Evolutionary conservation across 768 basidiomycete species (phyloP).

Genomic region (Suillus bovinus): DNA sequence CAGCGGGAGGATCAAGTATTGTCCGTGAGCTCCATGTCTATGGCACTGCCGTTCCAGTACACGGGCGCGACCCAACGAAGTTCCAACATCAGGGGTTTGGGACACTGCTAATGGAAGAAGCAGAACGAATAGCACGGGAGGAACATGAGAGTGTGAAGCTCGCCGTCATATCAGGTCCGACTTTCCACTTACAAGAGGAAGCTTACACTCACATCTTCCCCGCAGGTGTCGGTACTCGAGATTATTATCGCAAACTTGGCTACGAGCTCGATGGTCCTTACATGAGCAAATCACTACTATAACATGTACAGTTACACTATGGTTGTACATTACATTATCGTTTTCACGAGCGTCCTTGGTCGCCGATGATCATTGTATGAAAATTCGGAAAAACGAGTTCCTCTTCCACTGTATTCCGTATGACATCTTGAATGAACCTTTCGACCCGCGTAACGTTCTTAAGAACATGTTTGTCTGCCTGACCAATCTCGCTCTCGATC

Average conservation of each 20-base stretch:
- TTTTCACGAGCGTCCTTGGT: conserved; percentile 24
- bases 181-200: conserved; percentile 1
- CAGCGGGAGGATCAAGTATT: conserved; percentile 84
- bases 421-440: conserved; percentile 92
- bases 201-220: conserved; percentile 10
- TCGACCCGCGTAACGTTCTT: conserved; percentile 97
- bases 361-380: conserved; percentile 70
- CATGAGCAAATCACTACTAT: conserved; percentile 85
- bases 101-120: conserved; percentile 97
- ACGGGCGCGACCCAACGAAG: conserved; percentile 96
- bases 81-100: conserved; percentile 99
- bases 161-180: conserved; percentile 92
- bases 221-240: conserved; percentile 90
- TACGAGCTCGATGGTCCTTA: conserved; percentile 97
- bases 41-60: conserved; percentile 96
- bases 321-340: conserved; percentile 10
- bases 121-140: conserved; percentile 94
- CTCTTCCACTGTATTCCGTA: conserved; percentile 93
- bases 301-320: conserved; percentile 16
- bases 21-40: conserved; percentile 97
- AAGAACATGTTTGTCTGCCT: conserved; percentile 91
- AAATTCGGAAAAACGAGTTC: conserved; percentile 97
- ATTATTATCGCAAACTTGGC: conserved; percentile 93
- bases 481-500: conserved; percentile 97
- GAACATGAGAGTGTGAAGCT: conserved; percentile 96